A percentile compares a stretch with the other conserved stretches of the same genome.
phyloP scores from a whole-genome alignment of 345 rosid species.

The Alliaria petiolata region DNA sequence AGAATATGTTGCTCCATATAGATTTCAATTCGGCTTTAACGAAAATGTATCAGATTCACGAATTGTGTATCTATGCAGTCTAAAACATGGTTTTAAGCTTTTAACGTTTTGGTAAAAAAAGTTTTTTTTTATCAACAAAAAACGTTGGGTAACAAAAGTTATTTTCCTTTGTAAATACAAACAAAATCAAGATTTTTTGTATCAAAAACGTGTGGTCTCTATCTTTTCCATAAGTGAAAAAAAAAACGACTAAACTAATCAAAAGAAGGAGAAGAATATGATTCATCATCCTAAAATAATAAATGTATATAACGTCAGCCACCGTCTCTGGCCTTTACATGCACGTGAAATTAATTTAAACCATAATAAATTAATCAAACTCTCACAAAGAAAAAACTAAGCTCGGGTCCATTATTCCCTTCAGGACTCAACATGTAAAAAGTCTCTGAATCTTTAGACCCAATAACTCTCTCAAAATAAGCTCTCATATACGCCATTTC shows the following conservation, averaged over 20 bases:
- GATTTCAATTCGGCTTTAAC: neutral
- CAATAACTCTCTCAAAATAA: conserved; percentile 51
- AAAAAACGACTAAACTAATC: neutral
- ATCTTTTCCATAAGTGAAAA: neutral
- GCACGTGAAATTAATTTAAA: neutral
- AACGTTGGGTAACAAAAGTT: neutral
- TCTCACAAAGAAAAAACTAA: conserved; percentile 51
- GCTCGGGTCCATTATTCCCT: conserved; percentile 54
- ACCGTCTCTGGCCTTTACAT: conserved; percentile 3
- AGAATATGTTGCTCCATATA: neutral
- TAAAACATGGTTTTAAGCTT: neutral
- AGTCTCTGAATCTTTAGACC: conserved; percentile 60
- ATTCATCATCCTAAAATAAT: conserved; percentile 1
- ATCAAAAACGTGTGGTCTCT: too few species aligned
- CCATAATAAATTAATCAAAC: conserved; percentile 14
- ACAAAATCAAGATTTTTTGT: too few species aligned
- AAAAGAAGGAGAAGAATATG: neutral
- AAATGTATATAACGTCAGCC: neutral
- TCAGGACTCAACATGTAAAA: conserved; percentile 64
- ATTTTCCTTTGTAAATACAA: neutral
- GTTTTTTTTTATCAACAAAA: neutral
- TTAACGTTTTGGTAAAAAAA: neutral
- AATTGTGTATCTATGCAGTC: neutral
- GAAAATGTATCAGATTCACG: neutral
- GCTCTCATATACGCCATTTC: conserved; percentile 60